phyloP scores from a whole-genome alignment of 495 filamentous ascomycete species.

The Xylaria flabelliformis region DNA sequence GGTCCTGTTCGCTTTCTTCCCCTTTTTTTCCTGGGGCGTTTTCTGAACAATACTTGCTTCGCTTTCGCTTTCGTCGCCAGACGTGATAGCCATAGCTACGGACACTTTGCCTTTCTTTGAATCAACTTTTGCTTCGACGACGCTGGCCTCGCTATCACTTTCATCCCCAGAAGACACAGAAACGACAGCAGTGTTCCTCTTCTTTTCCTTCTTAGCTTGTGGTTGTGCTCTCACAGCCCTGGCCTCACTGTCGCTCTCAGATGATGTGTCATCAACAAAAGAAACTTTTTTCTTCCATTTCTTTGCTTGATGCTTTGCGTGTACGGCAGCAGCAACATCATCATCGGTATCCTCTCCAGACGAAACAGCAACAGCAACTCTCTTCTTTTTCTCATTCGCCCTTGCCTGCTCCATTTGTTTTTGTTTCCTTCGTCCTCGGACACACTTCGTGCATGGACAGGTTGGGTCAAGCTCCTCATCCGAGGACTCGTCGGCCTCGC shows the following conservation, averaged over 20 bases:
- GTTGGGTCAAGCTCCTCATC: conserved; percentile 31
- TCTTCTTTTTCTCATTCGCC: conserved; percentile 22
- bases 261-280: conserved; percentile 14
- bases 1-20: background rate
- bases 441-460: conserved; percentile 39
- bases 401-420: conserved; percentile 22
- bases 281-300: conserved; percentile 25
- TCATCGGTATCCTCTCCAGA: conserved; percentile 26
- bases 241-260: background rate
- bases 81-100: conserved; percentile 11
- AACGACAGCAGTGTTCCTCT: background rate
- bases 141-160: conserved; percentile 14
- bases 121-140: background rate
- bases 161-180: conserved; percentile 21
- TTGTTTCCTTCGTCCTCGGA: conserved; percentile 21
- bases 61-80: conserved; percentile 23
- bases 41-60: conserved; percentile 21
- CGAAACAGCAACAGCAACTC: background rate
- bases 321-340: conserved; percentile 20
- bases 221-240: background rate
- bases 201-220: background rate
- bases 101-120: conserved; percentile 17
- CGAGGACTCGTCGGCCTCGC: conserved; percentile 19
- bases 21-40: conserved; percentile 1
- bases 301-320: conserved; percentile 31